Percentiles rank a stretch among this genome's conserved stretches.
Conservation (phyloP, 139 green algal genomes). For the Edaphochlamys debaryana region DNA sequence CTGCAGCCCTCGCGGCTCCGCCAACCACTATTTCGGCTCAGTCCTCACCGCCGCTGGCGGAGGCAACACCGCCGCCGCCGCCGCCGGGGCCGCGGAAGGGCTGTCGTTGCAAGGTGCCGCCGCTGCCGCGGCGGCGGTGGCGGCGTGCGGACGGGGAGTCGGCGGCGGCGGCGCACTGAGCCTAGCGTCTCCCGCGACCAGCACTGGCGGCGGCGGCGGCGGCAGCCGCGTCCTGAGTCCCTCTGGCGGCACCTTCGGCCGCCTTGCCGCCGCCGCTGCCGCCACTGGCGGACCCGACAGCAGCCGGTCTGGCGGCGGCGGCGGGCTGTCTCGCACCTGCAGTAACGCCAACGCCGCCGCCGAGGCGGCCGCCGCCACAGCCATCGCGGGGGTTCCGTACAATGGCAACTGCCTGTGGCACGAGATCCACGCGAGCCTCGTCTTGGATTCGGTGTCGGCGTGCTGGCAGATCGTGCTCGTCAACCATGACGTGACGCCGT, state of each 20-base stretch:
- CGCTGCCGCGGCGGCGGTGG: too few species aligned
- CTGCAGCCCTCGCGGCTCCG: background rate
- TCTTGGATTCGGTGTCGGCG: background rate
- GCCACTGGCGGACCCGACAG: too few species aligned
- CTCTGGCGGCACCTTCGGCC: background rate
- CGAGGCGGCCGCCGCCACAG: background rate
- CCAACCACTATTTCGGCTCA: too few species aligned
- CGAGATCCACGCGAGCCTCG: conserved; percentile 27
- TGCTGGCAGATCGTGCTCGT: conserved; percentile 21
- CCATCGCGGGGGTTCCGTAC: background rate
- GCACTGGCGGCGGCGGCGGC: too few species aligned
- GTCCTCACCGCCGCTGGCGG: too few species aligned
- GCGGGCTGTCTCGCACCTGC: too few species aligned
- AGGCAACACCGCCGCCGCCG: background rate
- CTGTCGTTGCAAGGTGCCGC: too few species aligned
- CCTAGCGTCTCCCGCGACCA: too few species aligned
- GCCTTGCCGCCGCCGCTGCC: background rate
- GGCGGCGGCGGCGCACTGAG: too few species aligned
- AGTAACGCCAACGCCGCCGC: background rate
- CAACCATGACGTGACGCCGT: conserved; percentile 34
- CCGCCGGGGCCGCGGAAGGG: background rate
- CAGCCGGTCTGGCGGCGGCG: too few species aligned
- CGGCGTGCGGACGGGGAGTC: too few species aligned
- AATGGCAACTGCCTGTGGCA: conserved; percentile 15
- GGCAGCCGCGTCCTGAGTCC: background rate